Base-by-base conservation (phyloP, 2,329 filamentous ascomycete species). In the Diaporthe nobilis region DNA sequence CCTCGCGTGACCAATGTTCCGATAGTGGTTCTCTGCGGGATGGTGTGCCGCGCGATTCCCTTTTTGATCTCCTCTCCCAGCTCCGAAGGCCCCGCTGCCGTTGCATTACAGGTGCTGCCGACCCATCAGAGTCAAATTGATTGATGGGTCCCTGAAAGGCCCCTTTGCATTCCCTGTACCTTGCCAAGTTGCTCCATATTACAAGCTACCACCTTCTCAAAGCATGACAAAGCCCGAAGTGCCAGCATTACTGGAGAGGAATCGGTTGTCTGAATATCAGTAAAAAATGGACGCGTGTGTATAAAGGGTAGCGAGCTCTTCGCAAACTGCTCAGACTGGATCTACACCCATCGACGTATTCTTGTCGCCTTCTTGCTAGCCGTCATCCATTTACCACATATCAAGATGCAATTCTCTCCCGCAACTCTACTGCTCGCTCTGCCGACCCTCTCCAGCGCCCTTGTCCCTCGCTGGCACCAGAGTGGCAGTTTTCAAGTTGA, bases 51-150 rank as follows among this genome's bases (percentile, higher is more conserved):
- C 49, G n/a, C 22, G 49, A 28, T 53, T 25, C 49, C 49, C 13
- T 28, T 53, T 53, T 53, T 22, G 12, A 53, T 10, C 49, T 53
- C 49, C n/a, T 25, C 15, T 53, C n/a, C 49, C 22, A 53, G 49
- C 49, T 53, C 49, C 49, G 49, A 53, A 25, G 15, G n/a, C 49
- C 49, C 49, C 49, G 49, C n/a, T 53, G n/a, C 49, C 49, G 49
- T 53, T 53, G 49, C 49, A 53, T 53, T 53, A 28, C 49, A n/a
- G 49, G 22, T 15, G 3, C 9, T 53, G 10, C 49, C 2, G 49
- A 53, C 49, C 49, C 49, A 53, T 53, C n/a, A 53, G 49, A 53
- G 9, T 25, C 49, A 53, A 53, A 53, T 53, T 53, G 49, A 53
- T 53, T 53, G 49, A 25, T 5, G 49, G 22, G 8, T 25, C 13